phyloP scores from a whole-genome alignment of 1,284 basidiomycete species.

The Gymnopus androsaceus region DNA sequence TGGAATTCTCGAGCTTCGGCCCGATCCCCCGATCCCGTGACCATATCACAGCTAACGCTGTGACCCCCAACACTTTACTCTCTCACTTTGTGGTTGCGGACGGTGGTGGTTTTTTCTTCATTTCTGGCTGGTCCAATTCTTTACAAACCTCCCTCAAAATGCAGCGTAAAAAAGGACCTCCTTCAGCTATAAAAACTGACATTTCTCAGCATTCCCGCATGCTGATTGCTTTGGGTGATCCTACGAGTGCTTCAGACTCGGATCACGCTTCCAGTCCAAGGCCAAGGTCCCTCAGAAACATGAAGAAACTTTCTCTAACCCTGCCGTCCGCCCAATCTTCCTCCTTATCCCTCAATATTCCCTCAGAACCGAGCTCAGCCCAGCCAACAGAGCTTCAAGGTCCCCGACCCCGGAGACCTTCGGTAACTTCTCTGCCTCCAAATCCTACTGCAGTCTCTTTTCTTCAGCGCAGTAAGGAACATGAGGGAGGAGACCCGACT shows the following conservation, averaged over 20 bases:
- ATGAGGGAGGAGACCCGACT: constrained; percentile 59
- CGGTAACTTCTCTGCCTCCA: constrained; percentile 64
- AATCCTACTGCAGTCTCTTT: constrained; percentile 48
- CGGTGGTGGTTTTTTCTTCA: constrained; percentile 22
- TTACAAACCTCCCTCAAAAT: constrained; percentile 27
- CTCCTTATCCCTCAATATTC: constrained; percentile 46
- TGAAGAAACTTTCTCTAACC: constrained; percentile 74
- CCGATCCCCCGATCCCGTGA: constrained; percentile 10
- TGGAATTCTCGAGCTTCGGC: background rate
- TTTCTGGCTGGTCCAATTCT: constrained; percentile 23
- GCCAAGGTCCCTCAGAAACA: constrained; percentile 56
- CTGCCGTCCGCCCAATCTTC: constrained; percentile 65
- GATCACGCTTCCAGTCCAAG: constrained; percentile 42
- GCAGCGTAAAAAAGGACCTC: constrained; percentile 57
- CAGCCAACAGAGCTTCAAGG: constrained; percentile 26
- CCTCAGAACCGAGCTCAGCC: constrained; percentile 32
- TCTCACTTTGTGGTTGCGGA: constrained; percentile 4
- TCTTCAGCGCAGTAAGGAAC: constrained; percentile 59
- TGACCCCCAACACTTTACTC: too few relatives aligned
- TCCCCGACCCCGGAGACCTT: constrained; percentile 54
- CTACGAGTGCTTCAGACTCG: constrained; percentile 53
- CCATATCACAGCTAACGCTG: too few relatives aligned
- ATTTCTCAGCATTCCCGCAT: constrained; percentile 48
- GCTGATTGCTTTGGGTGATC: constrained; percentile 49
- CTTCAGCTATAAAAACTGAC: constrained; percentile 60